Conservation (phyloP, 345 rosid genomes). For the Crucihimalaya himalaica region DNA sequence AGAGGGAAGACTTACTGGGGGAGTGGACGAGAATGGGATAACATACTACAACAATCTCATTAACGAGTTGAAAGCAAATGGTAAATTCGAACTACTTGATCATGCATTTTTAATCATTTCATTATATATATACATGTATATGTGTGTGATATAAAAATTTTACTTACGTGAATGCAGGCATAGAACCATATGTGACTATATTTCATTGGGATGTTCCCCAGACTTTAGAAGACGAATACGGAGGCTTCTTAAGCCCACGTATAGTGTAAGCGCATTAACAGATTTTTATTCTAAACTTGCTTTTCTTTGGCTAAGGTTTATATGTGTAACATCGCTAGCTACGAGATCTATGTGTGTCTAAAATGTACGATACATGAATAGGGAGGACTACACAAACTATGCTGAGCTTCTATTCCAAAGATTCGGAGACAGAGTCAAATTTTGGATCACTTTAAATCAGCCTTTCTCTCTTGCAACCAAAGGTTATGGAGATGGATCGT, state of each 20-base stretch:
- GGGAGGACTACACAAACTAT: constrained; percentile 47
- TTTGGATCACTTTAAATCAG: constrained; percentile 50
- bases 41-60: constrained; percentile 56
- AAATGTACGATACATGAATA: constrained; percentile 12
- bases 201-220: constrained; percentile 46
- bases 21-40: constrained; percentile 49
- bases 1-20: constrained; percentile 48
- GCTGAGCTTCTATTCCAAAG: constrained; percentile 51
- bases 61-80: constrained; percentile 21
- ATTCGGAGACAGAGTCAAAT: constrained; percentile 49
- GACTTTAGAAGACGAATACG: constrained; percentile 34
- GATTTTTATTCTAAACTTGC: not conserved
- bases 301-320: not conserved
- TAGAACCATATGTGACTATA: constrained; percentile 41
- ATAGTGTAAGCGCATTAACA: constrained; percentile 32
- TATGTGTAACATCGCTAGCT: not conserved
- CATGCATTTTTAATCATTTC: not conserved
- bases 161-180: constrained; percentile 16
- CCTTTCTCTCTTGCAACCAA: constrained; percentile 28
- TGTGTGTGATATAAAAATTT: not conserved
- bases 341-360: not conserved
- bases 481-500: constrained; percentile 31
- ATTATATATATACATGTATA: too few species aligned
- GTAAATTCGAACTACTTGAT: not conserved
- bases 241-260: constrained; percentile 36